These are phyloP conservation scores for Primulina huaijiensis DNA, from an alignment of 257 asterid species.

Conservation along the genomic window DNA sequence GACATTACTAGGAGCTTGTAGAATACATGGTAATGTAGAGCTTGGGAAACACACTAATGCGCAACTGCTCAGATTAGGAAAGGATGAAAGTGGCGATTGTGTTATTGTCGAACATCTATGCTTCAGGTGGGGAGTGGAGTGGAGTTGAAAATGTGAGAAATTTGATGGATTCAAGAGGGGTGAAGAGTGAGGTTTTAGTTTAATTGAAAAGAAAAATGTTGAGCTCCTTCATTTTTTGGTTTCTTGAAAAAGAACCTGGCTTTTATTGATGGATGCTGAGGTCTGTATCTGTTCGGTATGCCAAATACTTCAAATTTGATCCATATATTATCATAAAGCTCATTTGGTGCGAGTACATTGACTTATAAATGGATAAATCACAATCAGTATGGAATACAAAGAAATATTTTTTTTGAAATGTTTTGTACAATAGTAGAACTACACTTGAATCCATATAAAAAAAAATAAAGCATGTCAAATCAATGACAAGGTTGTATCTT, in stretches of 20 bases:
- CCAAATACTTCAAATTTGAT: background rate
- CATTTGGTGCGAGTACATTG: background rate
- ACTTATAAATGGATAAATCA: too few species aligned
- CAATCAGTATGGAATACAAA: background rate
- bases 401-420: background rate
- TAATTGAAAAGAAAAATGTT: constrained; percentile 31
- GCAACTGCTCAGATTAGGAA: constrained; percentile 43
- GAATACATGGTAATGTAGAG: constrained; percentile 61
- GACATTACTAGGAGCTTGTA: constrained; percentile 68
- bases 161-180: constrained; percentile 61
- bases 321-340: constrained; percentile 1
- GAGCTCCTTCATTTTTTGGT: constrained; percentile 29
- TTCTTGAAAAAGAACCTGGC: constrained; percentile 18
- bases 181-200: constrained; percentile 55
- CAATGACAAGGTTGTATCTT: constrained; percentile 8
- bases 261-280: constrained; percentile 4
- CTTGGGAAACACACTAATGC: constrained; percentile 58
- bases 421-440: background rate
- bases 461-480: constrained; percentile 14
- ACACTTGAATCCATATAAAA: background rate
- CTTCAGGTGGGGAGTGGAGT: constrained; percentile 61
- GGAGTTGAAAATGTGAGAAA: constrained; percentile 58
- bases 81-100: constrained; percentile 65
- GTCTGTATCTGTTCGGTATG: background rate
- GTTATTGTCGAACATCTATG: constrained; percentile 59